Percentiles rank a stretch among this genome's conserved stretches.
Evolutionary conservation across 176 grass and related monocot species (phyloP).

Genomic region (Calamus simplicifolius): DNA sequence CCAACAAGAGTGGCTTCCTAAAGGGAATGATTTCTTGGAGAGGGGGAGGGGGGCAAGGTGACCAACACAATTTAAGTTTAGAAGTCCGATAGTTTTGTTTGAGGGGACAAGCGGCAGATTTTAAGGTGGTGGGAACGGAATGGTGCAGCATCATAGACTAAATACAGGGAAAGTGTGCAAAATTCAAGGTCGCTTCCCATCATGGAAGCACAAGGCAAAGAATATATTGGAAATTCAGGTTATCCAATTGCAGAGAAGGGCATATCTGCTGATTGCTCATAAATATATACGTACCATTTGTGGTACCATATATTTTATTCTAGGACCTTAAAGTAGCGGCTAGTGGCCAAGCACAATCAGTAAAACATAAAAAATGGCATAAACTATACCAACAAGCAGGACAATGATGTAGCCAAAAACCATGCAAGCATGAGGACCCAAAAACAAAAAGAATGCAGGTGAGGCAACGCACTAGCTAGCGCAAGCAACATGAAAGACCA

Average conservation of each 20-base stretch:
- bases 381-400: slow-evolving; percentile 15
- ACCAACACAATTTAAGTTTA: slow-evolving; percentile 60
- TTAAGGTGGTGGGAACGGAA: slow-evolving; percentile 69
- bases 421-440: slow-evolving; percentile 24
- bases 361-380: slow-evolving; percentile 13
- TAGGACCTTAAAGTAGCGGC: not conserved
- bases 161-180: slow-evolving; percentile 5
- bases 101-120: slow-evolving; percentile 80
- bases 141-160: slow-evolving; percentile 60
- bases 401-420: slow-evolving; percentile 6
- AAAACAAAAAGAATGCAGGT: slow-evolving; percentile 9
- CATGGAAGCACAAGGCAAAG: slow-evolving; percentile 1
- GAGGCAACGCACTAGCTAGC: slow-evolving; percentile 22
- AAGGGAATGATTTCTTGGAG: slow-evolving; percentile 47
- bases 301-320: not conserved
- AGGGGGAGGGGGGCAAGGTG: slow-evolving; percentile 31
- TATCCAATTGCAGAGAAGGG: too few species aligned
- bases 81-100: slow-evolving; percentile 97
- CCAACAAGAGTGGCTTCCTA: slow-evolving; percentile 55
- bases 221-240: too few species aligned
- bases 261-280: slow-evolving; percentile 15
- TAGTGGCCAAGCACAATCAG: slow-evolving; percentile 10
- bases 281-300: slow-evolving; percentile 4
- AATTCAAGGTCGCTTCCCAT: slow-evolving; percentile 4
- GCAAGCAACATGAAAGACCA: slow-evolving; percentile 9